phyloP scores from a whole-genome alignment of 495 filamentous ascomycete genomes.

The Talaromyces stipitatus region DNA sequence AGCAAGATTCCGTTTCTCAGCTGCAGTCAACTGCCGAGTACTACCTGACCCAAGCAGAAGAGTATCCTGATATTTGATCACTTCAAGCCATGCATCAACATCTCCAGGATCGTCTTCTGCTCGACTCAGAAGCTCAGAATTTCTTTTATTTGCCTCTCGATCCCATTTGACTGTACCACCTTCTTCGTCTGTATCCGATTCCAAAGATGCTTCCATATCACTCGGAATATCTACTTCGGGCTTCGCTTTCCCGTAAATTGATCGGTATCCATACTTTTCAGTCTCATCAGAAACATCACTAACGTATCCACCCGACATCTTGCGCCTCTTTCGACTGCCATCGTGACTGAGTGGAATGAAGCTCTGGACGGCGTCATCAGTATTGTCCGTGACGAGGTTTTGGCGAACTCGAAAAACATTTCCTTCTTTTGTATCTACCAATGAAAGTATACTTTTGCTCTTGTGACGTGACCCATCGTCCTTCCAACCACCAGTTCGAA shows the following conservation, averaged over 20 bases:
- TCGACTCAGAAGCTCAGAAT: constrained; percentile 48
- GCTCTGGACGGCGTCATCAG: constrained; percentile 24
- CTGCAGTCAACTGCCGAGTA: constrained; percentile 38
- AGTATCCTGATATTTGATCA: constrained; percentile 67
- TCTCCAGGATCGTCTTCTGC: constrained; percentile 59
- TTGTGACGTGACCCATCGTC: constrained; percentile 14
- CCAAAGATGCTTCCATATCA: constrained; percentile 47
- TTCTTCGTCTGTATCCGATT: constrained; percentile 36
- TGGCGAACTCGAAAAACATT: constrained; percentile 20
- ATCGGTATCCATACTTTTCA: constrained; percentile 57
- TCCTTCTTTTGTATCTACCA: constrained; percentile 7
- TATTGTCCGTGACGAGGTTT: constrained; percentile 12
- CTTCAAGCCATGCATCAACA: constrained; percentile 62
- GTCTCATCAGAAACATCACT: constrained; percentile 23
- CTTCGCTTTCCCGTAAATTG: constrained; percentile 59
- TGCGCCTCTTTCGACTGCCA: constrained; percentile 17
- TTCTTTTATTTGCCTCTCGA: constrained; percentile 37
- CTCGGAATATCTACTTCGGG: constrained; percentile 36
- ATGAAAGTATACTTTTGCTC: constrained; percentile 18
- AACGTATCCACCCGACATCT: neutral
- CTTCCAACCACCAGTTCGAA: constrained; percentile 23
- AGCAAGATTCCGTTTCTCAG: constrained; percentile 59
- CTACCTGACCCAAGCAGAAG: constrained; percentile 42
- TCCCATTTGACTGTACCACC: constrained; percentile 21
- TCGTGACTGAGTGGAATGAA: constrained; percentile 34